Conservation (phyloP, 148 eudicot genomes). For the Chenopodium suecicum region DNA sequence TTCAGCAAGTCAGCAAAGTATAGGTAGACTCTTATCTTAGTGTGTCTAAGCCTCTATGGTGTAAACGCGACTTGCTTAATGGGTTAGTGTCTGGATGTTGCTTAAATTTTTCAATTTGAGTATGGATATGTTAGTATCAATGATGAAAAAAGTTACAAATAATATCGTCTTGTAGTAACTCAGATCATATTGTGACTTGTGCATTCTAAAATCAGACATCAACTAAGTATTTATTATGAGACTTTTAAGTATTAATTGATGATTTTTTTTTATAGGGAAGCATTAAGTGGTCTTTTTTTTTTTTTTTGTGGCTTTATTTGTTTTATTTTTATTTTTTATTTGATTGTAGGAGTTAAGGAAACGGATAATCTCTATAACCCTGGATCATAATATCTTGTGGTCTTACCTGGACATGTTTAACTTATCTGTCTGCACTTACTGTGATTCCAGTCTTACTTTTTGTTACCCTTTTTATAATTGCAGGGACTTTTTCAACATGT, state of each 20-base stretch:
- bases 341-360: background rate
- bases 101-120: background rate
- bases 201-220: background rate
- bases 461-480: slow-evolving; percentile 6
- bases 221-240: background rate
- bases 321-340: no score
- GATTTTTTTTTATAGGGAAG: no score
- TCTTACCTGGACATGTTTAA: background rate
- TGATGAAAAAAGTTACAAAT: background rate
- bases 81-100: background rate
- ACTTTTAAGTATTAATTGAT: no score
- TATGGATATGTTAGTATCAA: background rate
- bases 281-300: no score
- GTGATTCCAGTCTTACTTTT: background rate
- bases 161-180: background rate
- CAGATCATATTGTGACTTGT: background rate
- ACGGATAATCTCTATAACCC: background rate
- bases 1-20: no score
- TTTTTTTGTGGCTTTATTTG: no score
- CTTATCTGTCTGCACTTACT: background rate
- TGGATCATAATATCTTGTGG: background rate
- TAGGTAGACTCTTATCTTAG: background rate
- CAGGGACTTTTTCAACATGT: slow-evolving; percentile 68
- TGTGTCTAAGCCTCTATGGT: background rate
- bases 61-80: background rate